phyloP scores from a whole-genome alignment of 2,329 filamentous ascomycete species.

The Aspergillus puulaauensis region DNA sequence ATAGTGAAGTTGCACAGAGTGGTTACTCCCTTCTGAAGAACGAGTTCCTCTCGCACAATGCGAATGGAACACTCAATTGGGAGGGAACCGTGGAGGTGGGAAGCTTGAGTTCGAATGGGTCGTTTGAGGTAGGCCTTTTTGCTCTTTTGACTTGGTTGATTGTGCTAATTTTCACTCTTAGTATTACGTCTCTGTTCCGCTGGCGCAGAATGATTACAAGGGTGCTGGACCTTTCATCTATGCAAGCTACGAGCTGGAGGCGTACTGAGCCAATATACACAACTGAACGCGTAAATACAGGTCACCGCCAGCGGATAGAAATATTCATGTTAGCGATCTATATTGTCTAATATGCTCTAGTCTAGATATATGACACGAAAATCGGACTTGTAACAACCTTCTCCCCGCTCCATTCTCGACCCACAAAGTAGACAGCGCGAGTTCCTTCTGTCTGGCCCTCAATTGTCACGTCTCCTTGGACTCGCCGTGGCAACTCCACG shows the following conservation, averaged over 20 bases:
- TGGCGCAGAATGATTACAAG: slow-evolving; percentile 16
- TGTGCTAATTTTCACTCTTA: background rate
- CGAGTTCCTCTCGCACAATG: slow-evolving; percentile 8
- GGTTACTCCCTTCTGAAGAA: slow-evolving; percentile 5
- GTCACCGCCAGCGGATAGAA: too few relatives aligned
- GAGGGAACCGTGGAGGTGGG: slow-evolving; percentile 18
- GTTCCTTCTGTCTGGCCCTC: background rate
- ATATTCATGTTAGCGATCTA: background rate
- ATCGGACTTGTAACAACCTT: background rate
- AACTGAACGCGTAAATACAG: too few relatives aligned
- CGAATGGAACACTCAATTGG: slow-evolving; percentile 15
- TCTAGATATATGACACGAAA: background rate
- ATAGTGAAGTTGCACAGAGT: background rate
- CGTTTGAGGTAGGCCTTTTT: slow-evolving; percentile 13
- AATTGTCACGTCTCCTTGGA: background rate
- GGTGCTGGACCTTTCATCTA: slow-evolving; percentile 19
- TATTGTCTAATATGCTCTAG: background rate
- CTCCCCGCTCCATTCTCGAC: background rate
- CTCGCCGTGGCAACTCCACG: background rate
- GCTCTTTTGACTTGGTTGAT: background rate
- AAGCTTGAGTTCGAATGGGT: slow-evolving; percentile 15
- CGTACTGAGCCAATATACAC: background rate
- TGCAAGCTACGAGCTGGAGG: slow-evolving; percentile 17
- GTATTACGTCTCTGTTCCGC: slow-evolving; percentile 18
- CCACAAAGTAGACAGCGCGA: background rate